These are phyloP conservation scores for Hanseniaspora valbyensis DNA, from an alignment of 805 yeast genomes.

Conservation along the genomic window DNA sequence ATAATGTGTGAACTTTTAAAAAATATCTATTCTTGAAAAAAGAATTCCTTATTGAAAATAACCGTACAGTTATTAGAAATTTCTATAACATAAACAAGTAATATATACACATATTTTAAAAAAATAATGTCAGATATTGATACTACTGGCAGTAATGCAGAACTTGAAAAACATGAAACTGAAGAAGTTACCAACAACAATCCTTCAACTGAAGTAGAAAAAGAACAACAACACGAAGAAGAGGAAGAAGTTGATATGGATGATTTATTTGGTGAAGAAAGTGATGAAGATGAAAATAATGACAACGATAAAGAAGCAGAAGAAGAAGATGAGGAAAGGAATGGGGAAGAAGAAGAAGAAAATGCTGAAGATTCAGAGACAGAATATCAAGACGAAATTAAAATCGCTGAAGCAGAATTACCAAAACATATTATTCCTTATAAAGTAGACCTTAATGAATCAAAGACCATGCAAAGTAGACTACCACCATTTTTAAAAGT, in stretches of 20 bases:
- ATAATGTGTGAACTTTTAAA: no score
- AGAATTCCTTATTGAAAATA: no score
- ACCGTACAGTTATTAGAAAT: no score
- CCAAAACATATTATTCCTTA: conserved; percentile 37
- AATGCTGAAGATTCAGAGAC: conserved; percentile 24
- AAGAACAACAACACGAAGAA: conserved; percentile 15
- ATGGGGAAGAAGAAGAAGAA: conserved; percentile 23
- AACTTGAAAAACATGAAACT: conserved; percentile 11
- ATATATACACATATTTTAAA: background rate
- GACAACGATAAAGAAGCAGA: conserved; percentile 25
- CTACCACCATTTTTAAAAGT: conserved; percentile 75
- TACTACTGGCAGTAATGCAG: background rate
- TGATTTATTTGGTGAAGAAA: conserved; percentile 36
- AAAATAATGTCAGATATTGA: conserved; percentile 9
- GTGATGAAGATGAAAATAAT: conserved; percentile 20
- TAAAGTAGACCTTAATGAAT: conserved; percentile 33
- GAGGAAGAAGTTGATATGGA: conserved; percentile 32
- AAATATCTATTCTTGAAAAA: no score
- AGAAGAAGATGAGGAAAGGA: conserved; percentile 26
- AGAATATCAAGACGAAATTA: conserved; percentile 29
- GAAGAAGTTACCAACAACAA: conserved; percentile 2
- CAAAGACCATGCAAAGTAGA: conserved; percentile 39
- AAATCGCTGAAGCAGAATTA: conserved; percentile 31
- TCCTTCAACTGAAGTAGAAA: conserved; percentile 17
- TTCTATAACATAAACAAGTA: background rate